Evolutionary conservation across 352 stramenopile species (phyloP), one percentile per base, ranked within the genome.

Genomic region (Phytophthora rubi): DNA sequence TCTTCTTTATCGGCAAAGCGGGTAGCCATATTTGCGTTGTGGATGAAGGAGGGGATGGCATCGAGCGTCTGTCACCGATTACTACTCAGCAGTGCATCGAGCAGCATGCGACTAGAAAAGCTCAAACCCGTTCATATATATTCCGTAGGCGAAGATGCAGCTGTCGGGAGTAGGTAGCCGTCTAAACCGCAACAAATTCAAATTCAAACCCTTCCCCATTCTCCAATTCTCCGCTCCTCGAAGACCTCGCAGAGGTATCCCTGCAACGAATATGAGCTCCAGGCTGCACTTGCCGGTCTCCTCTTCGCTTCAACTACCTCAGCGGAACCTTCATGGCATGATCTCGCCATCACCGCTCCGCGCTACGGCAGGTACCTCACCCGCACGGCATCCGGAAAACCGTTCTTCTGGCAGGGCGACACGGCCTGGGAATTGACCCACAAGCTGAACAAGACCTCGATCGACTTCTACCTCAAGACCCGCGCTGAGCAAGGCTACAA

Each of bases 391-490:
- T 71, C 62, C 8, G 23, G 55, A 2, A 52, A 67, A 8, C 55
- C 68, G 0, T 75, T 75, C 56, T 66, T 75, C 39, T 75, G 68
- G 68, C 68, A 75, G 39, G 68, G 62, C 33, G 68, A 71, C 59
- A 76, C 65, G 0, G 65, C 70, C 3, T 76, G 70, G 69, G 69
- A 76, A 33, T 18, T 76, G 0, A 57, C 55, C 2, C 70, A 76
- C 65, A 57, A 53, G 0, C 65, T 76, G 16, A 76, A 73, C 70
- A 76, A 76, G 49, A 73, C 70, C 8, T 76, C 70, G 35, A 76
- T 73, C 55, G 70, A 73, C 26, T 67, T 70, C 8, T 73, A 76
- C 59, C 70, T 76, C 28, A 56, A 70, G 44, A 76, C 58, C 1
- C 65, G 64, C 2, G 70, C 64, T 10, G 65, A 72, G 10, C 70